Evolutionary conservation across 129 eudicot genomes (phyloP).

Genomic region (Daucus carota): DNA sequence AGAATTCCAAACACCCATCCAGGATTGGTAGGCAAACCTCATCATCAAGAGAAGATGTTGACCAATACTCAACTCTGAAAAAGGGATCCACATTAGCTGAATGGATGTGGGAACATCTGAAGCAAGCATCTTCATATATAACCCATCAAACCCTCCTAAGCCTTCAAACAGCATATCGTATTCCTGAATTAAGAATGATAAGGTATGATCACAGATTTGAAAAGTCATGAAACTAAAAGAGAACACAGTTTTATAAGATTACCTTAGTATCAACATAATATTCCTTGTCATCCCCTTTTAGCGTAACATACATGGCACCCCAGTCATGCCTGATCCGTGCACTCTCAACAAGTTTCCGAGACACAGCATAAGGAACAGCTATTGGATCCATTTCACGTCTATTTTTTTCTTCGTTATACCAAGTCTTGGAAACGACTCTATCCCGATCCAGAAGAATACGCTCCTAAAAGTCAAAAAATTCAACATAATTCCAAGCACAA

Average conservation of each 20-base stretch:
- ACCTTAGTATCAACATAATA: slow-evolving; percentile 60
- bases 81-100: slow-evolving; percentile 85
- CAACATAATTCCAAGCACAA: not conserved
- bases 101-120: slow-evolving; percentile 61
- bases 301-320: slow-evolving; percentile 69
- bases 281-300: slow-evolving; percentile 82
- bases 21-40: slow-evolving; percentile 31
- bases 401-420: slow-evolving; percentile 65
- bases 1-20: slow-evolving; percentile 42
- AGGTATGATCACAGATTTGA: slow-evolving; percentile 12
- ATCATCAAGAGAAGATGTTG: slow-evolving; percentile 49
- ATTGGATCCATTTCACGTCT: slow-evolving; percentile 84
- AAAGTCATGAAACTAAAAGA: slow-evolving; percentile 7
- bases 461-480: slow-evolving; percentile 36
- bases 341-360: slow-evolving; percentile 59
- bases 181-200: slow-evolving; percentile 41
- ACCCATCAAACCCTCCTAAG: slow-evolving; percentile 80
- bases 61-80: slow-evolving; percentile 50
- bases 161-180: slow-evolving; percentile 68
- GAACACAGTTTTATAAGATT: not conserved
- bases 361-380: slow-evolving; percentile 77
- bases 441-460: slow-evolving; percentile 78
- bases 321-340: slow-evolving; percentile 86
- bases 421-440: slow-evolving; percentile 68
- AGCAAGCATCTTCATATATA: slow-evolving; percentile 75